phyloP scores from a whole-genome alignment of 495 filamentous ascomycete species.

The Neurospora intermedia region DNA sequence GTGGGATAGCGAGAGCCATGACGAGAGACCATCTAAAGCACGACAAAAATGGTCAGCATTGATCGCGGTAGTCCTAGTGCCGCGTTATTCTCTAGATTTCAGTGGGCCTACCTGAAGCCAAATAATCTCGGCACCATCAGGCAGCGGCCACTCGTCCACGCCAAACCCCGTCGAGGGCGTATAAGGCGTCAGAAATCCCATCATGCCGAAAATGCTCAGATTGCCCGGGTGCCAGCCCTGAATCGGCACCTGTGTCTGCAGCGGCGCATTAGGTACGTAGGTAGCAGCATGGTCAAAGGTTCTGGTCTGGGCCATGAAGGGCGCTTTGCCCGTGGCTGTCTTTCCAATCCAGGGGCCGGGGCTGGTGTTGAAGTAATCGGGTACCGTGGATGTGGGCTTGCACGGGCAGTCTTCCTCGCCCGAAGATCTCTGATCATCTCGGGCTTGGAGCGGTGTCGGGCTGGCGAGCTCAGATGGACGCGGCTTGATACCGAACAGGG shows the following conservation, averaged over 20 bases:
- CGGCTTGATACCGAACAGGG: conserved; percentile 3
- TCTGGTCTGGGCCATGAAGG: conserved; percentile 48
- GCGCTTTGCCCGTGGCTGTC: conserved; percentile 44
- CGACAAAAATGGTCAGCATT: conserved; percentile 22
- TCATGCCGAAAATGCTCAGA: conserved; percentile 44
- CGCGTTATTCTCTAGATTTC: conserved; percentile 15
- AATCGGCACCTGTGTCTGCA: conserved; percentile 48
- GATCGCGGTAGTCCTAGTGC: background rate
- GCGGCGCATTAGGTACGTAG: conserved; percentile 44
- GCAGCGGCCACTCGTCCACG: conserved; percentile 45
- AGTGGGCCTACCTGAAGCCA: conserved; percentile 38
- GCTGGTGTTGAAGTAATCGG: conserved; percentile 47
- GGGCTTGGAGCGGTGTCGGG: background rate
- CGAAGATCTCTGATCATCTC: background rate
- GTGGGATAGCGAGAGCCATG: conserved; percentile 78
- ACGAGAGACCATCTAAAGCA: conserved; percentile 57
- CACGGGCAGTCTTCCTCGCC: conserved; percentile 9
- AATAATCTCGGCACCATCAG: conserved; percentile 42
- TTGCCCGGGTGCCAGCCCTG: conserved; percentile 31
- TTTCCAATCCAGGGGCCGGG: conserved; percentile 37
- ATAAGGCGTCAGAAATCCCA: conserved; percentile 39
- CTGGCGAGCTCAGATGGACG: background rate
- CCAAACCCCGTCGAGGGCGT: conserved; percentile 39
- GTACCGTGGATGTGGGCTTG: conserved; percentile 18
- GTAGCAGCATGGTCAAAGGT: conserved; percentile 38